A percentile compares a stretch with the other conserved stretches of the same genome.
These are phyloP conservation scores for Leishmania arabica DNA, from an alignment of 208 protist genomes.

Conservation along the genomic window DNA sequence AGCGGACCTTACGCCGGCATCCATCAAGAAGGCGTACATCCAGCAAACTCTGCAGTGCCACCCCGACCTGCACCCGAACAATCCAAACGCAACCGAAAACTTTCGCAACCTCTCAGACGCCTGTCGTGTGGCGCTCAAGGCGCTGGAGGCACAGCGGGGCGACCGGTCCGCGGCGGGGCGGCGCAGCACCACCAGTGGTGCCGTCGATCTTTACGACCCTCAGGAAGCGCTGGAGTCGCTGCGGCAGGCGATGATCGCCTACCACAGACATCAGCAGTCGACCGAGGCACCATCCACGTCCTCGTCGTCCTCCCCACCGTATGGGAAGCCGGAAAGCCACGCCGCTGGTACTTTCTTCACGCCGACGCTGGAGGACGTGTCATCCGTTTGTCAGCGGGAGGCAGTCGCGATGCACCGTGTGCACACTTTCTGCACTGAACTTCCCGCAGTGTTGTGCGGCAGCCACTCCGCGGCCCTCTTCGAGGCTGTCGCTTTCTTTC, in stretches of 20 bases:
- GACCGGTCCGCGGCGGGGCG: not conserved
- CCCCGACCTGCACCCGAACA: constrained; percentile 75
- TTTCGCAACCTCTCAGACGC: constrained; percentile 76
- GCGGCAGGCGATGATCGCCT: constrained; percentile 57
- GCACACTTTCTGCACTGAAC: constrained; percentile 62
- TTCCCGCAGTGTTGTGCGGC: constrained; percentile 74
- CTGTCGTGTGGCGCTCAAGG: constrained; percentile 69
- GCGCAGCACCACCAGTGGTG: not conserved
- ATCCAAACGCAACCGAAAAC: constrained; percentile 72
- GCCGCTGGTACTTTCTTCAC: constrained; percentile 37
- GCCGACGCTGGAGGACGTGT: constrained; percentile 73
- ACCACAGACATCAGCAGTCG: constrained; percentile 37
- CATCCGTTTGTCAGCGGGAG: constrained; percentile 73
- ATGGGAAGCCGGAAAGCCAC: not conserved
- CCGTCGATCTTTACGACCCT: constrained; percentile 41
- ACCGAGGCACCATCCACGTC: constrained; percentile 1
- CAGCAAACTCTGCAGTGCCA: constrained; percentile 76
- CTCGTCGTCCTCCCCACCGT: not conserved
- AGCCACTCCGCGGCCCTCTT: constrained; percentile 67
- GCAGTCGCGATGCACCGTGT: constrained; percentile 65
- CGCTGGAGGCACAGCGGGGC: constrained; percentile 46
- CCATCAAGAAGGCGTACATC: constrained; percentile 85
- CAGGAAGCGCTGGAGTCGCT: constrained; percentile 58
- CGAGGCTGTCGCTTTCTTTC: constrained; percentile 84
- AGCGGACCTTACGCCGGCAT: constrained; percentile 42